These are phyloP conservation scores for Rasamsonia emersonii DNA, from an alignment of 2,329 filamentous ascomycete genomes.

Conservation along the genomic window DNA sequence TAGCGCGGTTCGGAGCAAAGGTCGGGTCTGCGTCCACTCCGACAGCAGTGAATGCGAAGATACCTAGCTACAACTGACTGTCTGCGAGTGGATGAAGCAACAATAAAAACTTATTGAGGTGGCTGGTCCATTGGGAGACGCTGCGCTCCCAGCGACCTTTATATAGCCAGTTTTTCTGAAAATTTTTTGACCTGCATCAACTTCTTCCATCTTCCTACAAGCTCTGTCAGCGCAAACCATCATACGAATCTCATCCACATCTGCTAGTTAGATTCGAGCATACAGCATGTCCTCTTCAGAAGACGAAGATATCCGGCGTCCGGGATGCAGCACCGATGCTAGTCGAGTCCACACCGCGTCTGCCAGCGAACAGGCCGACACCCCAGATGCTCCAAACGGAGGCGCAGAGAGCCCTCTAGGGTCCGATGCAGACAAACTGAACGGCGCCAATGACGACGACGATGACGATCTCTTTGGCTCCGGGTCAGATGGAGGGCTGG, in stretches of 20 bases:
- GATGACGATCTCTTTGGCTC: conserved; percentile 41
- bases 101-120: no score
- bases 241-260: no score
- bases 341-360: conserved; percentile 15
- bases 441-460: conserved; percentile 26
- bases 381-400: conserved; percentile 13
- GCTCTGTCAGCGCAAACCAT: no score
- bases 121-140: no score
- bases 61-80: no score
- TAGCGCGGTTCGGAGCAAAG: conserved; percentile 2
- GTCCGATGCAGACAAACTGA: conserved; percentile 21
- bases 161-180: no score
- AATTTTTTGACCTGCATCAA: no score
- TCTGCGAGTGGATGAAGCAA: not conserved
- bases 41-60: not conserved
- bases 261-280: not conserved
- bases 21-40: not conserved
- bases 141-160: no score
- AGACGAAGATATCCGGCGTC: conserved; percentile 28
- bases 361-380: conserved; percentile 15
- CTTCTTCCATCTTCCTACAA: no score
- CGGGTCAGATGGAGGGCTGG: conserved; percentile 33
- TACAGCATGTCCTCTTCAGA: conserved; percentile 29
- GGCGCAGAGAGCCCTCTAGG: conserved; percentile 14
- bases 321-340: conserved; percentile 19